phyloP scores from a whole-genome alignment of 345 rosid genomes.

The Cochlearia excelsa region DNA sequence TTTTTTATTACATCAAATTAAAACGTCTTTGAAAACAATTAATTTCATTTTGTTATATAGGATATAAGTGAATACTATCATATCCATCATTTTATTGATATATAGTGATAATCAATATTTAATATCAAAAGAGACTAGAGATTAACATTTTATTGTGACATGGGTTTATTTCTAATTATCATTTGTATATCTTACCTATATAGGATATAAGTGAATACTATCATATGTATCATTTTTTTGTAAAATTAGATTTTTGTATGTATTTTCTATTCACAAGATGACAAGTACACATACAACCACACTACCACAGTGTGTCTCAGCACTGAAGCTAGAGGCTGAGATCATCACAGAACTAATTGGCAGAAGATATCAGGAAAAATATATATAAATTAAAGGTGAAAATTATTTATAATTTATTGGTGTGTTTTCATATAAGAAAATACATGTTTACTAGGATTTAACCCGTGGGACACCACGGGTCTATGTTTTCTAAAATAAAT shows the following conservation, averaged over 20 bases:
- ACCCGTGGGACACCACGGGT: too few species aligned
- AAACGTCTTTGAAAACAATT: too few species aligned
- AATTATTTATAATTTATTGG: too few species aligned
- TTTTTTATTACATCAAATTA: too few species aligned
- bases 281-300: constrained; percentile 1
- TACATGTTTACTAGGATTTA: constrained; percentile 6
- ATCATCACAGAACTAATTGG: constrained; percentile 23
- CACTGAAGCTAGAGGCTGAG: constrained; percentile 32
- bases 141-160: neutral
- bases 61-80: too few species aligned
- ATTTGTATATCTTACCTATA: too few species aligned
- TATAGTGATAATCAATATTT: too few species aligned
- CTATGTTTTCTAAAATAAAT: neutral
- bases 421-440: neutral
- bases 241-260: neutral
- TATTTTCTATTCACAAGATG: neutral
- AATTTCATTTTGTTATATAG: too few species aligned
- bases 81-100: too few species aligned
- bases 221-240: neutral
- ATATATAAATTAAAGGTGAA: neutral
- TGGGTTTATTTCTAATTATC: neutral
- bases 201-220: neutral
- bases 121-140: neutral
- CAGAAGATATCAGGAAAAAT: constrained; percentile 21
- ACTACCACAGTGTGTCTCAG: constrained; percentile 1